Base-by-base conservation (phyloP, 169 alveolate species). In the Plasmodium inui region DNA sequence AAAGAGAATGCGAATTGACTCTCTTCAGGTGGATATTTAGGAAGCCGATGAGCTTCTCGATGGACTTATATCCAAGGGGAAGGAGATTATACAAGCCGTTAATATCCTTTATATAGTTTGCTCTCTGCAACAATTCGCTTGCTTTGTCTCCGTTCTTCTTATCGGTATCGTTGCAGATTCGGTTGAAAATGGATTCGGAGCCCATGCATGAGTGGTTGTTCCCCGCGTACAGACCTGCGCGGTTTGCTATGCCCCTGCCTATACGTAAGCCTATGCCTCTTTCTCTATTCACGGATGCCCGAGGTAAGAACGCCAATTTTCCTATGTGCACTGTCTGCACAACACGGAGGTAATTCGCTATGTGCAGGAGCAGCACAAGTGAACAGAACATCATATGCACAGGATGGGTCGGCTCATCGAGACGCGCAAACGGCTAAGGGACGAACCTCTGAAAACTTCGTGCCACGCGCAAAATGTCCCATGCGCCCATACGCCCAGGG, bases 121-220 rank as follows among this genome's bases (percentile, higher is more conserved):
- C 93, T 76, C 93, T 39, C 7, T 55, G 79, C 28, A 86, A 44
- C 44, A 86, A 19, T 76, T 86, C 93, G 30, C 93, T 86, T 30
- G 93, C 61, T 34, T 86, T 86, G 81, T 86, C 93, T 76, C 93
- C 93, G 37, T 76, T 86, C 17, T 74, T 26, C 41, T 86, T 86
- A 30, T 76, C 37, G 30, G 44, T 86, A 22, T 76, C 86, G 70
- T 86, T 86, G 57, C 61, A 74, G n/a, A 86, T 55, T 86, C 12
- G 50, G 67, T 86, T 86, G 81, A 86, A 86, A 39, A 86, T 53
- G 44, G 37, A 86, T 32, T 86, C 70, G 8, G 82, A 74, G 2
- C 93, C 93, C 41, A 74, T 32, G 46, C 80, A 86, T 14, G 93
- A 86, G 3, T 86, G 22, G 10, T 86, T 86, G 57, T 12, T 72